phyloP scores from a whole-genome alignment of 805 yeast genomes.

The Yamadazyma nakazawae region DNA sequence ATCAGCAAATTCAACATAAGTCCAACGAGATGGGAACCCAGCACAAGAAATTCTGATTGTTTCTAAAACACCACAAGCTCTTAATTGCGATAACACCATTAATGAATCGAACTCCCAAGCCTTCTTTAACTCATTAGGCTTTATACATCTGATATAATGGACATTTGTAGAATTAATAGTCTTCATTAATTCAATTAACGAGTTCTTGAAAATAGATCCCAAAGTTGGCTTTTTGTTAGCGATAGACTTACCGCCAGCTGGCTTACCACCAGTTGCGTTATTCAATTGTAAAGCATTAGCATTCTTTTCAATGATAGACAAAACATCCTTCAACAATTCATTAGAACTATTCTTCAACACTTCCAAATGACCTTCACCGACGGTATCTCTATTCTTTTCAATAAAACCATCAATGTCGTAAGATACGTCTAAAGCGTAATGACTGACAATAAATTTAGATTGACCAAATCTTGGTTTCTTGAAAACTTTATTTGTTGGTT shows the following conservation, averaged over 20 bases:
- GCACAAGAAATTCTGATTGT: slow-evolving; percentile 96
- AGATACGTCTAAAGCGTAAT: slow-evolving; percentile 91
- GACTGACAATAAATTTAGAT: slow-evolving; percentile 83
- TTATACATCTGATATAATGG: slow-evolving; percentile 95
- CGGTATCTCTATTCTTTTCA: slow-evolving; percentile 96
- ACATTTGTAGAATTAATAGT: slow-evolving; percentile 94
- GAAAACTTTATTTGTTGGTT: slow-evolving; percentile 72
- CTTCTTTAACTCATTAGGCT: slow-evolving; percentile 89
- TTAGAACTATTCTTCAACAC: slow-evolving; percentile 71
- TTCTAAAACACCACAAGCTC: slow-evolving; percentile 98
- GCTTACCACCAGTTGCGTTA: slow-evolving; percentile 30
- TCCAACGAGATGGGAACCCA: slow-evolving; percentile 96
- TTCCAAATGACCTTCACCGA: slow-evolving; percentile 91
- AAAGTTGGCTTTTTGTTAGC: slow-evolving; percentile 82
- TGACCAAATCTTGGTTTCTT: slow-evolving; percentile 94
- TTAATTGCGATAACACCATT: slow-evolving; percentile 90
- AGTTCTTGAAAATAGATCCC: slow-evolving; percentile 90
- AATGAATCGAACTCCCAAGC: slow-evolving; percentile 96
- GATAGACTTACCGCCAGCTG: slow-evolving; percentile 20
- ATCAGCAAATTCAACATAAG: slow-evolving; percentile 87
- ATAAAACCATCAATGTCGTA: slow-evolving; percentile 93
- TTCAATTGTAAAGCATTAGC: slow-evolving; percentile 45
- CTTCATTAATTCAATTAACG: slow-evolving; percentile 86
- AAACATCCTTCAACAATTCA: slow-evolving; percentile 59
- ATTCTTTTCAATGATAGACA: slow-evolving; percentile 60